Base-by-base conservation (phyloP, 1,139 yeast species). In the Taiozyma sp. region DNA sequence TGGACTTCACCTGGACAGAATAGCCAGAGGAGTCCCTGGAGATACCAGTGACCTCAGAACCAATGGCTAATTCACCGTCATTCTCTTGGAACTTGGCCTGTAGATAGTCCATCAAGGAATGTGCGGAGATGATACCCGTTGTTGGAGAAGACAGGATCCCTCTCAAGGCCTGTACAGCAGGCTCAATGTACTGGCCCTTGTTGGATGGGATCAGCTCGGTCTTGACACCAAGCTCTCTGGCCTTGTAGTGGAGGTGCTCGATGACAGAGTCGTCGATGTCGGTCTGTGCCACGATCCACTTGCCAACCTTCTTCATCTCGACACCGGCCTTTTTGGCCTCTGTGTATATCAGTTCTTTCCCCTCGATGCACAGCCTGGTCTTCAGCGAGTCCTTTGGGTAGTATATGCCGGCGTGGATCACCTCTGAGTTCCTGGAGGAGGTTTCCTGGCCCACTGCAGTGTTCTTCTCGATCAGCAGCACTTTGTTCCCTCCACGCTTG, bases 391-490 rank as follows among this genome's bases (percentile, higher is more conserved):
- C 79, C 13, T 72, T 70, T 0, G 96, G 96, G 62, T 87, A 87
- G 65, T 91, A 91, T 9, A 91, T 63, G 0, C 97, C 97, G 0
- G 96, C 96, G 68, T 91, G 97, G 38, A 91, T 85, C 32, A 91
- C 97, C 62, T 91, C 97, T 3, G 96, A 87, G 71, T 91, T 91
- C 48, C 97, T 73, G 13, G 95, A 80, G 3, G 96, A 84, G 0
- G 96, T 90, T 63, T 91, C 97, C 58, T 79, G 76, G 1, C 96
- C 97, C 48, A 83, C 65, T 29, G 72, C 73, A 2, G 69, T 66
- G 63, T 90, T 81, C 60, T 87, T 81, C 60, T 91, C 97, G 3
- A 90, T 65, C 12, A 91, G 65, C 1, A 89, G 69, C 0, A 89
- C 91, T 3, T 68, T 65, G 54, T 79, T 78, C 0, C 74, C 70